Evolutionary conservation across 257 asterid species (phyloP), one percentile per base, ranked within the genome.

Genomic region (Salvia hispanica): DNA sequence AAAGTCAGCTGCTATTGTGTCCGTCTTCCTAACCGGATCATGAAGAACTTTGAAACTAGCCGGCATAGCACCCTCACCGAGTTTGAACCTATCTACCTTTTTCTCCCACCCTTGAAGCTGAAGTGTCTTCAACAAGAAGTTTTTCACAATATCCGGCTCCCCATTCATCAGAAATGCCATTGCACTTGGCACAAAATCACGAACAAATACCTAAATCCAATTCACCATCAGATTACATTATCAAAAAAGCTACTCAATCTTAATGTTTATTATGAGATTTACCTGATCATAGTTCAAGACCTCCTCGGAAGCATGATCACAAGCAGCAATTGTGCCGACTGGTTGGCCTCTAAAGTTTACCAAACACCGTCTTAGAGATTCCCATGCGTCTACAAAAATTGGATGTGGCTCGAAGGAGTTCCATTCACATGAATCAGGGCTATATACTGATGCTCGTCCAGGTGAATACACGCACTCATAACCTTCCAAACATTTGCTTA

Each of bases 31-130:
- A 46, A 54, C 80, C 2, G 95, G 93, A 72, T 86, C 91, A 13
- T 88, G 88, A 54, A 88, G 84, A 74, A 88, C 95, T 71, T 88
- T 88, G 77, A 88, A 88, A 72, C 95, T 88, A 48, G 93, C 93
- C 0, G 95, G 93, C 91, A 88, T 82, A 52, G 74, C 93, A 5
- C 93, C 95, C 77, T 88, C 89, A 14, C 95, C 95, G 13, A 88
- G 91, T 76, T 85, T 88, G 81, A 88, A 88, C 77, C 91, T 80
- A 44, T 88, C 93, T 42, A 88, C 68, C 63, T 72, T 68, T 31
- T 88, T 88, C 60, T 88, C 95, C 95, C 93, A 86, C 54, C 89
- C 90, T 76, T 88, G 95, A 79, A 88, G 95, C 77, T 80, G 91
- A 33, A 88, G 87, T 7, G 95, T 86, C 82, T 84, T 88, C 76